A percentile compares a stretch with the other conserved stretches of the same genome.
Evolutionary conservation across 805 yeast species (phyloP).

Genomic region (Yamadazyma phyllophila): DNA sequence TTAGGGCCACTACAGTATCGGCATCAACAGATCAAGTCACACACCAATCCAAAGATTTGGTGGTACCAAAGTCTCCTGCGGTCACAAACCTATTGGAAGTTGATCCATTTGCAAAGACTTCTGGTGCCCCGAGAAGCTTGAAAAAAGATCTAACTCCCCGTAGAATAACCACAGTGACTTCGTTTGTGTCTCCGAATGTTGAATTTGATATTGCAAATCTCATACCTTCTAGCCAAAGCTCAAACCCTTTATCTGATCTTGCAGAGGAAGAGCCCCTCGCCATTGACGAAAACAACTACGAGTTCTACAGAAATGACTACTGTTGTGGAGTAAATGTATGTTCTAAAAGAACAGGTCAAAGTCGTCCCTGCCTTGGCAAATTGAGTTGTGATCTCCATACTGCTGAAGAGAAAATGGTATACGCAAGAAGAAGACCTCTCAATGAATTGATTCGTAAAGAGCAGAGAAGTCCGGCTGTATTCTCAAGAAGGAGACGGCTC

Average conservation of each 20-base stretch:
- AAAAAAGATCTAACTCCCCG: not conserved
- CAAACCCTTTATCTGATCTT: not conserved
- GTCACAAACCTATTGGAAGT: not conserved
- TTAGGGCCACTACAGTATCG: too few relatives aligned
- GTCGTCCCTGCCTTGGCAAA: slow-evolving; percentile 1
- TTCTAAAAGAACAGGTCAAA: not conserved
- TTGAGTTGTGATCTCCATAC: slow-evolving; percentile 4
- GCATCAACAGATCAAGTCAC: too few relatives aligned
- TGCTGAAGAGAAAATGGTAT: not conserved
- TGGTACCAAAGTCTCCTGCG: not conserved
- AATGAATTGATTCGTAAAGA: slow-evolving; percentile 2
- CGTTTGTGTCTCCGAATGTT: not conserved
- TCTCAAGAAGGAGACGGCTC: slow-evolving; percentile 5
- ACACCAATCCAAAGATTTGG: not conserved
- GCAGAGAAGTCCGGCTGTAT: not conserved
- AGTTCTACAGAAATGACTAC: slow-evolving; percentile 11
- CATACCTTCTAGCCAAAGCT: slow-evolving; percentile 1
- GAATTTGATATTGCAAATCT: not conserved
- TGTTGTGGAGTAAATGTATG: slow-evolving; percentile 14
- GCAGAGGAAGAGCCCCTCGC: not conserved
- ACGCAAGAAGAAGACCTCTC: not conserved
- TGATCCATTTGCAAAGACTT: not conserved
- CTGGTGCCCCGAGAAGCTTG: too few relatives aligned
- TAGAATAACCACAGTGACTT: not conserved
- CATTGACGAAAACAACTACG: slow-evolving; percentile 1